Percentiles rank a stretch among this genome's conserved stretches.
Evolutionary conservation across 768 basidiomycete species (phyloP).

Genomic region (Mycena pura): DNA sequence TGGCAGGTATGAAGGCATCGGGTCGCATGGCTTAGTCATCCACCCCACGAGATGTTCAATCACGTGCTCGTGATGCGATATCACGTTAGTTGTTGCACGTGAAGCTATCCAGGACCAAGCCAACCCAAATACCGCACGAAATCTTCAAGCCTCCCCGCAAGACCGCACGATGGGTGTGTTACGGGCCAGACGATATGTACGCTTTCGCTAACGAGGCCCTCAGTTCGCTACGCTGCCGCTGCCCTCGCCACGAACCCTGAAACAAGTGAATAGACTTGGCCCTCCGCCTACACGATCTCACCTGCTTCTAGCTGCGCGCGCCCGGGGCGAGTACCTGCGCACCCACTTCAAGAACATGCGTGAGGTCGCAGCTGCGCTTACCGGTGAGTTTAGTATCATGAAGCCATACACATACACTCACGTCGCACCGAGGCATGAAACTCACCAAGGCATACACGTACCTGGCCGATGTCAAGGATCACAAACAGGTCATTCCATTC

Average conservation of each 20-base stretch:
- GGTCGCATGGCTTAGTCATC: too few relatives aligned
- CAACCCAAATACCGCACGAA: not conserved
- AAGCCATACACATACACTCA: not conserved
- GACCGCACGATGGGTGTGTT: slow-evolving; percentile 72
- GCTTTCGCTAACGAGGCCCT: slow-evolving; percentile 2
- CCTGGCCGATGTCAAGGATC: slow-evolving; percentile 92
- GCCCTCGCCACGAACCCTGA: slow-evolving; percentile 90
- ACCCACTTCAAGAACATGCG: slow-evolving; percentile 99
- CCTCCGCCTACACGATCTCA: slow-evolving; percentile 21
- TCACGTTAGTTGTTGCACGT: too few relatives aligned
- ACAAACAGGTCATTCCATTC: slow-evolving; percentile 98
- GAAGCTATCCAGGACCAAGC: too few relatives aligned
- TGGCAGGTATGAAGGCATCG: slow-evolving; percentile 31
- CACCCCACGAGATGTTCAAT: too few relatives aligned
- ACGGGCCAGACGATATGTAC: slow-evolving; percentile 14
- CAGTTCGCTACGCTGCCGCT: slow-evolving; percentile 95
- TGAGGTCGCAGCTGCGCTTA: slow-evolving; percentile 94
- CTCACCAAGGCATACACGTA: slow-evolving; percentile 95
- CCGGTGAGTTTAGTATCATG: slow-evolving; percentile 60
- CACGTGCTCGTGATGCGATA: too few relatives aligned
- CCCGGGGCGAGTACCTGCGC: slow-evolving; percentile 96
- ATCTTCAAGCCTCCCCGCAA: slow-evolving; percentile 49
- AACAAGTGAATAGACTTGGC: slow-evolving; percentile 71
- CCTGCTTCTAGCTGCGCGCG: slow-evolving; percentile 74
- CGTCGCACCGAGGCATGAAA: slow-evolving; percentile 72